Evolutionary conservation across 2,329 filamentous ascomycete species (phyloP), one percentile per base, ranked within the genome.

Genomic region (Penicillium italicum): DNA sequence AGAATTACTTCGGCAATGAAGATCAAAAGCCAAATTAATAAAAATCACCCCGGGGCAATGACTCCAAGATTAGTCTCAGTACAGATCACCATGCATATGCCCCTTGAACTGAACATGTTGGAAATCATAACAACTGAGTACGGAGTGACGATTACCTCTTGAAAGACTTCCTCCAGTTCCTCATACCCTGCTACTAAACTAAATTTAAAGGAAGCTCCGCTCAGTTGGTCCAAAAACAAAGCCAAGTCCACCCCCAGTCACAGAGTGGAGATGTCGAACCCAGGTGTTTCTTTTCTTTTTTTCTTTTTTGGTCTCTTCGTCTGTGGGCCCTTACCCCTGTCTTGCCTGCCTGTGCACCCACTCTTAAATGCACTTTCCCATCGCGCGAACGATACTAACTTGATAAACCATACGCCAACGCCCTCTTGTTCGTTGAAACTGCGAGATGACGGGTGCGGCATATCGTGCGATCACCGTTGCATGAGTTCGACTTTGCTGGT

Each of bases 251-350:
- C 31, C 46, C 37, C 46, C 26, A 10, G 37, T 36, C 30, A 38
- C 42, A 24, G 37, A 43, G 49, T 56, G 49, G 49, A 47, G 42
- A 30, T 44, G 11, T 50, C 22, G 18, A 22, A 26, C 11, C 14
- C 30, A 16, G 11, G 12, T 36, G 42, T 36, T 50, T 10, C 20
- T 31, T 30, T 30, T 20, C 11, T 16, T 5, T 22, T 33, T 31
- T 33, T 31, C 16, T 36, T 28, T 28, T 28, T 6, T 24, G 24
- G 3, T 45, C 26, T 22, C 22, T 46, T 14, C 14, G 30, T 22
- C 26, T 20, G 53, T 51, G 47, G 53, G 20, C 22, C 52, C 14
- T 22, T 54, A 31, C 38, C 52, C 52, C 53, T 54, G 51, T 54
- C 37, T 50, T 33, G 24, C 36, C 16, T 53, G 18, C 41, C 30